Evolutionary conservation across 805 yeast genomes (phyloP), one percentile per base, ranked within the genome.

Genomic region (Tetrapisispora nanseiensis): DNA sequence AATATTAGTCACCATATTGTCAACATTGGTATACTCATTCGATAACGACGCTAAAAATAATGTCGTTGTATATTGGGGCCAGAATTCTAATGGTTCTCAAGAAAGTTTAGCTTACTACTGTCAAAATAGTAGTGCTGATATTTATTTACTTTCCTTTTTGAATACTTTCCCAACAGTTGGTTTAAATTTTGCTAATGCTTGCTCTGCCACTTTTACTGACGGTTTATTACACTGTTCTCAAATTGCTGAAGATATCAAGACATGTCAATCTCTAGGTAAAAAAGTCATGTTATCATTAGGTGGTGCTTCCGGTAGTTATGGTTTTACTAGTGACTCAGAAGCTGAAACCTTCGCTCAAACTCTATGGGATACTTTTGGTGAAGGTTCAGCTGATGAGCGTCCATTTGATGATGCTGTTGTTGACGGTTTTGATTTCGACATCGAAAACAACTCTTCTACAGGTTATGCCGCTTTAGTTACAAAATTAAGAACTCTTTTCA

Each of bases 371-470:
- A 75, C 75, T 40, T 76, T 83, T 54, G 81, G 80, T 47, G 76
- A 69, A 45, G 86, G 85, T 27, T 50, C 74, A 6, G 52, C 68
- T 32, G 68, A 72, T 24, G 77, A 80, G 51, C 75, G 75, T 56
- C 74, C 82, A 49, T 86, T 86, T 58, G 94, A 83, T 37, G 76
- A 72, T 51, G 70, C 95, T 1, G 62, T 80, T 20, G 70, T 90
- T 36, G 97, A 90, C 63, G 97, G 97, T 15, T 89, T 87, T 59
- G 97, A 90, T 62, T 79, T 89, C 48, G 97, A 90, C 62, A 78
- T 85, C 53, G 97, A 90, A 62, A 73, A 76, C 57, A 69, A 69
- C 46, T 61, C 69, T 44, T 69, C 72, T 39, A 66, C 68, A 1
- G 95, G 95, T n/a, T 82, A 80, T 55, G 74, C 76, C 29, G 74